A percentile compares a stretch with the other conserved stretches of the same genome.
phyloP scores from a whole-genome alignment of 2,329 filamentous ascomycete genomes.

The Colletotrichum liaoningense region DNA sequence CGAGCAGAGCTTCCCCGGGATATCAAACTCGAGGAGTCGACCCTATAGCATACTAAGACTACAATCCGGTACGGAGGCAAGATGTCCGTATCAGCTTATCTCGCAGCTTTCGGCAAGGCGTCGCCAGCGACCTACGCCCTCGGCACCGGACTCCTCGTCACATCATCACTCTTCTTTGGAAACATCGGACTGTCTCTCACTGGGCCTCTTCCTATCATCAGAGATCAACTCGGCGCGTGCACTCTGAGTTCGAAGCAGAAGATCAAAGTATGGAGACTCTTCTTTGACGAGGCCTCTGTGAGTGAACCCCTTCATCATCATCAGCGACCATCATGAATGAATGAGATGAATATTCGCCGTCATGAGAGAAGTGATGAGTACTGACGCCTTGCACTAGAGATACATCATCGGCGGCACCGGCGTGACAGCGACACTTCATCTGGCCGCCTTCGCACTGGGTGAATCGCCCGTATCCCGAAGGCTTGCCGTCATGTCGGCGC shows the following conservation, averaged over 20 bases:
- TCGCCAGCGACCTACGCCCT: background rate
- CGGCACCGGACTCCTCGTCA: constrained; percentile 8
- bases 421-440: constrained; percentile 3
- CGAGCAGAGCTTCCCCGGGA: background rate
- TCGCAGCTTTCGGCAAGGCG: constrained; percentile 5
- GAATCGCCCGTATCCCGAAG: background rate
- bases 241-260: constrained; percentile 8
- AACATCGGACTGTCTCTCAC: constrained; percentile 3
- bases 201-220: constrained; percentile 9
- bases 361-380: background rate
- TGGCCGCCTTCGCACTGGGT: background rate
- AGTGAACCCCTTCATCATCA: background rate
- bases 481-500: constrained; percentile 7
- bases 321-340: background rate
- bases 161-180: constrained; percentile 7
- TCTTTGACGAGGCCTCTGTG: constrained; percentile 1
- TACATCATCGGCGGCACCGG: background rate
- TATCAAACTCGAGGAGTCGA: background rate
- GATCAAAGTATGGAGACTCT: constrained; percentile 10
- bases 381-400: background rate
- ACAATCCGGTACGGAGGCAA: background rate
- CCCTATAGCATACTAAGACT: background rate
- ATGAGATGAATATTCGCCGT: background rate
- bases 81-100: constrained; percentile 10
- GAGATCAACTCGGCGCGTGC: constrained; percentile 7